A percentile compares a stretch with the other conserved stretches of the same genome.
phyloP scores from a whole-genome alignment of 148 eudicot species.

The Rhododendron molle region DNA sequence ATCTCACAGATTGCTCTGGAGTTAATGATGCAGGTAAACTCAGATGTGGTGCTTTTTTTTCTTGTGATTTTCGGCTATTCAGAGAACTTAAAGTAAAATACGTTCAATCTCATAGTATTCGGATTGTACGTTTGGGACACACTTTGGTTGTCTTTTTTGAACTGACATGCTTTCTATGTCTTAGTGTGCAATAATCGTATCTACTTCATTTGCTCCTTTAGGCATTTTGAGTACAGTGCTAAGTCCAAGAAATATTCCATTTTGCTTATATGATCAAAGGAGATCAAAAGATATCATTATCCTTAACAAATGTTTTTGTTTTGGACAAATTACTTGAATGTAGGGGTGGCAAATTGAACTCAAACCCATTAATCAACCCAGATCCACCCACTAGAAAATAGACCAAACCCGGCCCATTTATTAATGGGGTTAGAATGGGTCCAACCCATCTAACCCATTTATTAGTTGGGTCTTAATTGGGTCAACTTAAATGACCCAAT shows the following conservation, averaged over 20 bases:
- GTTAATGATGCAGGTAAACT: constrained; percentile 56
- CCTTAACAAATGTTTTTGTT: neutral
- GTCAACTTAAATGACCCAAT: no score
- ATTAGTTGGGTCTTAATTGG: no score
- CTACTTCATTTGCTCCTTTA: neutral
- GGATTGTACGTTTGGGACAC: neutral
- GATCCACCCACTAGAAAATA: no score
- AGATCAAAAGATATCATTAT: neutral
- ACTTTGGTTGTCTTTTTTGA: neutral
- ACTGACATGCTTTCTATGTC: neutral
- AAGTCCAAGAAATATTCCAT: neutral
- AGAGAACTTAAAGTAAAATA: neutral
- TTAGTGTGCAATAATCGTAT: neutral
- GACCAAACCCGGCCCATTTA: no score
- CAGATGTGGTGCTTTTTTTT: neutral
- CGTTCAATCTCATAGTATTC: neutral
- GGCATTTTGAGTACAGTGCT: neutral
- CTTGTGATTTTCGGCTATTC: neutral
- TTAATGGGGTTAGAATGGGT: no score
- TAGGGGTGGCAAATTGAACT: no score
- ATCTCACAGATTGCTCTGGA: constrained; percentile 73
- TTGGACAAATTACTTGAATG: neutral
- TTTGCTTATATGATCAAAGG: neutral
- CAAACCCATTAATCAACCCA: no score
- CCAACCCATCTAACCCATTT: no score